Evolutionary conservation across 2,329 filamentous ascomycete species (phyloP), one percentile per base, ranked within the genome.

Genomic region (Truncatella angustata): DNA sequence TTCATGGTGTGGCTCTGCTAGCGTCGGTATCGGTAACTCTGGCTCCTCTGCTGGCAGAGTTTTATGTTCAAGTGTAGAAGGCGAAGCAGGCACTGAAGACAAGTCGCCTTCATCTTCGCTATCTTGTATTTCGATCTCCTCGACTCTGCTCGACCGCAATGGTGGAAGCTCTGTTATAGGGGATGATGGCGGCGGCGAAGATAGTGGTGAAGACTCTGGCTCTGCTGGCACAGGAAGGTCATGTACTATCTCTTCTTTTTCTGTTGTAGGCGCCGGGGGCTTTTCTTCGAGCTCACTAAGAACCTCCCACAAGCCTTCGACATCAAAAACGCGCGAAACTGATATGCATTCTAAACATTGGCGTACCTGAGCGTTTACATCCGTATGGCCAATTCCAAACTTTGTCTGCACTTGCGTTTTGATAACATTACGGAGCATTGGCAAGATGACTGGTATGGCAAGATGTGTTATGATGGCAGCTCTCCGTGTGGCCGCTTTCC

Each of bases 291-390:
- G 57, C 58, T 86, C 83, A 2, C 62, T 66, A 30, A 86, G 58
- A 1, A 80, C 80, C 61, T 85, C 80, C 73, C 73, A 77, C 16
- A 86, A 58, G 0, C 83, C 83, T 42, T 83, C 74, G 10, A 82
- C 58, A 54, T 84, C 81, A 57, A 86, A 86, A 1, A 85, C 74
- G 21, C 78, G 72, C 21, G 79, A 79, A 24, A 86, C 70, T 28
- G 76, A 73, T 4, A 84, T 75, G 42, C 70, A 70, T 42, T 79
- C 76, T 3, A 86, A 66, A 52, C 70, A 72, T 3, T 60, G 58
- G 48, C 63, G 69, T 24, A 72, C 60, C 28, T 60, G 62, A 6
- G 26, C 49, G 44, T 54, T 61, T 2, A 56, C 56, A 4, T 58
- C 44, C 5, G 57, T 58, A 2, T 50, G 45, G n/a, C 54, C 50